Conservation (phyloP, 495 filamentous ascomycete genomes). For the Recurvomyces mirabilis region DNA sequence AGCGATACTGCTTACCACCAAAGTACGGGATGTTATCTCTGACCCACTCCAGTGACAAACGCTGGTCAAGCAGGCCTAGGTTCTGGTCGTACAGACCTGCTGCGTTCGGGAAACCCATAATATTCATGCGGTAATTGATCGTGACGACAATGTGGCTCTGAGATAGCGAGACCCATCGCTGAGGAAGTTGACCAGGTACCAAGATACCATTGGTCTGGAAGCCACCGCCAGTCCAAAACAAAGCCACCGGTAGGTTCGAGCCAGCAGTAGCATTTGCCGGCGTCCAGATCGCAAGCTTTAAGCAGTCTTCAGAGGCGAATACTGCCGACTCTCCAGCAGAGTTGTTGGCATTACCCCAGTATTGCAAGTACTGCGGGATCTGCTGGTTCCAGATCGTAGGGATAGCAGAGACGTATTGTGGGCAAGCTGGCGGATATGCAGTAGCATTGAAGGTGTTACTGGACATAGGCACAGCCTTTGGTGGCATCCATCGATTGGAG, state of each 20-base stretch:
- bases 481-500: constrained; percentile 33
- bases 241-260: constrained; percentile 6
- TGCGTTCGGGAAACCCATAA: constrained; percentile 51
- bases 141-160: constrained; percentile 49
- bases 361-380: constrained; percentile 4
- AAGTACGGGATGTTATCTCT: constrained; percentile 4
- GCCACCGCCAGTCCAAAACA: constrained; percentile 15
- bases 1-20: too few species aligned
- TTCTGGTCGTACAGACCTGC: constrained; percentile 27
- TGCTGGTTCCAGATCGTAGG: constrained; percentile 5
- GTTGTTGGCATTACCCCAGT: not conserved
- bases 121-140: constrained; percentile 51
- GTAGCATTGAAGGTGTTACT: constrained; percentile 19
- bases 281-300: constrained; percentile 19
- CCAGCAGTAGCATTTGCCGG: constrained; percentile 1
- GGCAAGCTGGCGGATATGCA: constrained; percentile 7
- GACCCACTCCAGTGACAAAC: constrained; percentile 35
- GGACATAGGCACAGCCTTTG: constrained; percentile 20
- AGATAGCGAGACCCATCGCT: constrained; percentile 33
- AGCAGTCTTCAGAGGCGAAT: constrained; percentile 16
- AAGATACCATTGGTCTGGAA: constrained; percentile 34
- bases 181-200: constrained; percentile 35
- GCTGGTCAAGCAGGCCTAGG: constrained; percentile 54
- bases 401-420: constrained; percentile 13
- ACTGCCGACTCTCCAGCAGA: not conserved